Base-by-base conservation (phyloP, 257 asterid genomes). In the Henckelia pumila region DNA sequence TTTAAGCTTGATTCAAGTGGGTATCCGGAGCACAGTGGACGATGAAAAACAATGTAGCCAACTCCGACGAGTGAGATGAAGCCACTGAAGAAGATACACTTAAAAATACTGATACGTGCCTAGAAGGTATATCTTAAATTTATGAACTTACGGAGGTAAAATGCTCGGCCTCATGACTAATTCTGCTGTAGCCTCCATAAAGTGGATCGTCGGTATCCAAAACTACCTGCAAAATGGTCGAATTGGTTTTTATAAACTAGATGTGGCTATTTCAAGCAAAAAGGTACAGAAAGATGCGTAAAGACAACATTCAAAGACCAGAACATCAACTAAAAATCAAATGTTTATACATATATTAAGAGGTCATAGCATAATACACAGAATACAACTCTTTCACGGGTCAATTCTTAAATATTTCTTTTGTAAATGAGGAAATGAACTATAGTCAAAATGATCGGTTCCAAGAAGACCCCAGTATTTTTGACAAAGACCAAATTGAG, bases 121-220 rank as follows among this genome's bases (percentile, higher is more conserved):
- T 22, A 8, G 7, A 35, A 1, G 14, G 9, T 9, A 26, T 8
- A 44, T 44, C 52, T 44, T 1, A 13, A 4, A 44, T 44, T 13
- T 4, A 44, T 2, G 2, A 44, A 44, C 88, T 78, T 73, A 83
- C 88, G 35, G 47, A 57, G 70, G 84, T 68, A 76, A 83, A 83
- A 69, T 64, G 81, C 64, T 80, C 81, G 11, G 85, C 85, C 7
- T 55, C 66, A 50, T 73, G 81, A 49, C 75, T 74, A 28, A 80
- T 68, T 76, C 88, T 71, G 56, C 80, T 32, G 55, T 70, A 80
- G 69, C 88, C 86, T 73, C 84, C 88, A 74, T 76, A 83, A 19
- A 69, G 50, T 56, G 64, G 61, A 61, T 69, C 79, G 56, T 83
- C 86, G 0, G 88, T 80, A 69, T 83, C 84, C 80, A 83, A 62